Percentiles rank a stretch among this genome's conserved stretches.
Evolutionary conservation across 139 green algal species (phyloP).

Genomic region (Pseudopediastrum boryanum): DNA sequence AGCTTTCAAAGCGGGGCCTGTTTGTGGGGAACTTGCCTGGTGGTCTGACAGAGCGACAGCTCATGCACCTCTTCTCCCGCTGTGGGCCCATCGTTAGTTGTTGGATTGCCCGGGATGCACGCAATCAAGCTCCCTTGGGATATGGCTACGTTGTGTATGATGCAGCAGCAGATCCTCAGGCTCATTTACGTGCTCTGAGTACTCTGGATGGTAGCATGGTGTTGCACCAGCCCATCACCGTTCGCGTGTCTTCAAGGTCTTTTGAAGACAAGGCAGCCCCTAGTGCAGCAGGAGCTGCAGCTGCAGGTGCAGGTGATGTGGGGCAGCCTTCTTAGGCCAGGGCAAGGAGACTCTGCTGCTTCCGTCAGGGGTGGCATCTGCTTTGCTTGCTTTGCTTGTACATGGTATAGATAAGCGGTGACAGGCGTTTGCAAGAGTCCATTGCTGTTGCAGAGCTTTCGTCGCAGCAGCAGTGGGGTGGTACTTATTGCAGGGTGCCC

Average conservation of each 20-base stretch:
- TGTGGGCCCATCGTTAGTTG: slow-evolving; percentile 21
- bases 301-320: not conserved
- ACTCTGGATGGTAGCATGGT: slow-evolving; percentile 8
- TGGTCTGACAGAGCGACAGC: slow-evolving; percentile 7
- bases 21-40: slow-evolving; percentile 37
- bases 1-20: too few species aligned
- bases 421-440: too few species aligned
- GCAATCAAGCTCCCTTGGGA: slow-evolving; percentile 17
- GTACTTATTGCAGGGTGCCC: too few species aligned
- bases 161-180: not conserved
- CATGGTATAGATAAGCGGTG: too few species aligned
- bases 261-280: not conserved
- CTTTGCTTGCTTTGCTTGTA: too few species aligned
- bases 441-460: too few species aligned
- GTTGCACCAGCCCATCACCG: slow-evolving; percentile 17
- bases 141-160: slow-evolving; percentile 34
- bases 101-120: slow-evolving; percentile 31
- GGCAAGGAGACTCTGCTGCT: too few species aligned
- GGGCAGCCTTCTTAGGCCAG: too few species aligned
- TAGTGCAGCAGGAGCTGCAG: not conserved
- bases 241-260: slow-evolving; percentile 13
- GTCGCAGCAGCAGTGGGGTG: too few species aligned
- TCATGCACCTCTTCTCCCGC: slow-evolving; percentile 33
- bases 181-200: not conserved
- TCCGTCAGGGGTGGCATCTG: too few species aligned